Evolutionary conservation across 1,139 yeast species (phyloP).

Genomic region (Kodamaea plutei): DNA sequence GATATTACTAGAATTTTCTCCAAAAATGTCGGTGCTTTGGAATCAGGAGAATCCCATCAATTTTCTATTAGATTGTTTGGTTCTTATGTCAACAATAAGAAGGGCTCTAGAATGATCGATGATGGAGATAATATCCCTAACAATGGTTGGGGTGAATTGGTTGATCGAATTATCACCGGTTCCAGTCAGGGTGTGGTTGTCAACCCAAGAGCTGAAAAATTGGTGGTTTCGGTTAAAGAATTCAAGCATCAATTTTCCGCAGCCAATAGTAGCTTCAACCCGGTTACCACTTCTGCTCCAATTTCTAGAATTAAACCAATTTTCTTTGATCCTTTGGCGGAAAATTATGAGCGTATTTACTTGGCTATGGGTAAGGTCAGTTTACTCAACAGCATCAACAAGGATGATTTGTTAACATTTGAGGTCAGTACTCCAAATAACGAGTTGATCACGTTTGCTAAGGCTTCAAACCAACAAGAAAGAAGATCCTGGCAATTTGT

Average conservation of each 20-base stretch:
- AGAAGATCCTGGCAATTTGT: constrained; percentile 65
- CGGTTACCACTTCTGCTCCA: constrained; percentile 43
- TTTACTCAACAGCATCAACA: constrained; percentile 28
- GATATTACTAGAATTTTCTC: constrained; percentile 80
- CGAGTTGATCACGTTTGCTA: constrained; percentile 51
- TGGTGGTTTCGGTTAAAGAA: constrained; percentile 71
- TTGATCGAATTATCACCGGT: constrained; percentile 75
- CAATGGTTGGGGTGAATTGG: constrained; percentile 87
- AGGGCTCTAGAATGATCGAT: constrained; percentile 16
- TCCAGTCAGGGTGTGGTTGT: constrained; percentile 76
- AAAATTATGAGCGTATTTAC: constrained; percentile 57
- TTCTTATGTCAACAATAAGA: constrained; percentile 49
- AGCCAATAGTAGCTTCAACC: constrained; percentile 25
- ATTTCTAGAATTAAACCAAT: constrained; percentile 61
- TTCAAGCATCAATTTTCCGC: constrained; percentile 53
- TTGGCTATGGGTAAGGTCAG: constrained; percentile 52
- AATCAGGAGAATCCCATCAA: constrained; percentile 63
- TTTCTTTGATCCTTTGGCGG: constrained; percentile 60
- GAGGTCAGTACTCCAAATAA: constrained; percentile 48
- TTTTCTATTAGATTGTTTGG: constrained; percentile 72
- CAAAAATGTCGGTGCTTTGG: constrained; percentile 55
- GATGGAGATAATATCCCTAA: constrained; percentile 32
- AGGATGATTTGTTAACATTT: constrained; percentile 43
- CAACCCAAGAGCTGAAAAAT: constrained; percentile 75
- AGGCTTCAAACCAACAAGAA: constrained; percentile 63